Base-by-base conservation (phyloP, 768 basidiomycete genomes). In the Mycena vitilis region DNA sequence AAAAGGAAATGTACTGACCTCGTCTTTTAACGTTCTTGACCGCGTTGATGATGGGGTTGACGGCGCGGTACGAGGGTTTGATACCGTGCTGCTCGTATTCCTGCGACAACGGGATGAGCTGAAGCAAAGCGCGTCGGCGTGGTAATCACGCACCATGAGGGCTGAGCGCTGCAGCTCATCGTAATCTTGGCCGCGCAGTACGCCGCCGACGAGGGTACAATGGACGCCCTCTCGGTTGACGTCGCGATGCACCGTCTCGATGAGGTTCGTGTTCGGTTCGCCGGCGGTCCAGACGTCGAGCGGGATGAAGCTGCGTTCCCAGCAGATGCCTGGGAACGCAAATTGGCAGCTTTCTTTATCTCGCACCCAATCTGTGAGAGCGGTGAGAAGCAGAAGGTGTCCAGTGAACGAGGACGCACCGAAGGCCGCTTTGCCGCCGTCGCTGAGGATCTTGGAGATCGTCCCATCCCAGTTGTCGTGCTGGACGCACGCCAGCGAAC, bases 381-480 rank as follows among this genome's bases (percentile, higher is more conserved):
- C 18, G 3, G 40, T 25, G 25, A 61, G 51, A 5, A 23, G 23
- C 2, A 15, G 2, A 9, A 15, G 40, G 40, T 9, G 40, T 10
- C 11, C 11, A 10, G 40, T 10, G 40, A 40, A 9, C 11, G 15
- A 5, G 15, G 18, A 45, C 63, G 38, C 23, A 65, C 65, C 69
- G 37, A 15, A 18, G n/a, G 57, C 69, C 5, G 64, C n/a, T 57
- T 70, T 61, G 18, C 69, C 69, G 11, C 64, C 69, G 23, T 47
- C 16, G 23, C 11, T 13, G 8, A 37, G 36, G 22, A 70, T 70
- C 30, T 55, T 44, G 20, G 34, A 38, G 15, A 66, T 9, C 13
- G 65, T 65, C 13, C 20, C 51, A 18, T 65, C 58, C 37, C 64
- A 60, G 36, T 45, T 16, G 15, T 8, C 22, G 48, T 49, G 48